Conservation (phyloP, 2,329 filamentous ascomycete species). For the Didymella pomorum region DNA sequence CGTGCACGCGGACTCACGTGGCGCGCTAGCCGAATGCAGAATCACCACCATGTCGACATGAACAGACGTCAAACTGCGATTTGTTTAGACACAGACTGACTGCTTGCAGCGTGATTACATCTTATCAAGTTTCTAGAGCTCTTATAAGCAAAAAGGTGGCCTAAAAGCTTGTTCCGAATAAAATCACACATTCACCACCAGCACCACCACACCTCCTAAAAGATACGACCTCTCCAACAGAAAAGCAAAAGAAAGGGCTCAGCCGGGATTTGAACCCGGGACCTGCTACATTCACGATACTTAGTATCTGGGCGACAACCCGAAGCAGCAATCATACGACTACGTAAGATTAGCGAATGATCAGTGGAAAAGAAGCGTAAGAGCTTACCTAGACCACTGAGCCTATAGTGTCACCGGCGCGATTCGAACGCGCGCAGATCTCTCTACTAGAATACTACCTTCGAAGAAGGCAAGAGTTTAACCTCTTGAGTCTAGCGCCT, state of each 20-base stretch:
- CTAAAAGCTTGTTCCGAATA: background rate
- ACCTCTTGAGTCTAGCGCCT: slow-evolving; percentile 11
- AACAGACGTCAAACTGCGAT: background rate
- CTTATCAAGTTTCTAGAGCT: background rate
- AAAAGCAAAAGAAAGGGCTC: slow-evolving; percentile 7
- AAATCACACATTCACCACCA: background rate
- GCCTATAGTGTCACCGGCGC: slow-evolving; percentile 9
- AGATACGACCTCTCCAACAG: too few relatives aligned
- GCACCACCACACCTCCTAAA: background rate
- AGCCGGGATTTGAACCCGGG: slow-evolving; percentile 24
- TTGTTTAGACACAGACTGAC: too few relatives aligned
- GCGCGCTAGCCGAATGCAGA: background rate
- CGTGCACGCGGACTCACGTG: slow-evolving; percentile 17
- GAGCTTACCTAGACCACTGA: slow-evolving; percentile 11
- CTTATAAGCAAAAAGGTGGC: background rate
- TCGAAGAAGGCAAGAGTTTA: slow-evolving; percentile 2
- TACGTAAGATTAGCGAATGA: background rate
- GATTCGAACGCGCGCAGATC: slow-evolving; percentile 15
- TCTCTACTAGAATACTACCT: slow-evolving; percentile 8
- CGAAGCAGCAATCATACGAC: slow-evolving; percentile 1
- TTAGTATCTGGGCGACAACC: background rate
- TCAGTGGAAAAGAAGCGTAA: too few relatives aligned
- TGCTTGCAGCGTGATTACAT: background rate
- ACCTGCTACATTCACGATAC: slow-evolving; percentile 18
- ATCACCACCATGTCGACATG: background rate